A percentile compares a stretch with the other conserved stretches of the same genome.
Conservation (phyloP, 768 basidiomycete species). For the Pisolithus tinctorius region DNA sequence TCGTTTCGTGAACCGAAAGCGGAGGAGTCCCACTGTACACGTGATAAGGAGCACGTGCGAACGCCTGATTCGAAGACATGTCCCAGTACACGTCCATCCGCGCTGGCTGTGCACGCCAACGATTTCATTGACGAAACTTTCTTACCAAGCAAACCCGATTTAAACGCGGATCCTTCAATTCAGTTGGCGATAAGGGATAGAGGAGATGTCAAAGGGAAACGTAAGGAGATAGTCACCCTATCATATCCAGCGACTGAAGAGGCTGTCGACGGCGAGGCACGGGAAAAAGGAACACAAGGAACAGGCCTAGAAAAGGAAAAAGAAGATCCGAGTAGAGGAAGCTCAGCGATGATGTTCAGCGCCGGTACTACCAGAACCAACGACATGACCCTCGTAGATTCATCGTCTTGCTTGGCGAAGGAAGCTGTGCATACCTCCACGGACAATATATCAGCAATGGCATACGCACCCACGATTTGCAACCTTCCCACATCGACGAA, state of each 20-base stretch:
- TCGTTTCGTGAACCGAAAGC: no score
- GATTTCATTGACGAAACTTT: not conserved
- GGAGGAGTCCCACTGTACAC: no score
- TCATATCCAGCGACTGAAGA: not conserved
- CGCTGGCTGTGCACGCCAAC: not conserved
- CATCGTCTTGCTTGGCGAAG: not conserved
- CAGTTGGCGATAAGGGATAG: not conserved
- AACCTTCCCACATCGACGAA: no score
- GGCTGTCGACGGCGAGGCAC: not conserved
- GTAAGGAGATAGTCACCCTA: not conserved
- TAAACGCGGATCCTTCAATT: not conserved
- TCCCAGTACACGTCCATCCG: not conserved
- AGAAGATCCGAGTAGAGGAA: not conserved
- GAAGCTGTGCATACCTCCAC: not conserved
- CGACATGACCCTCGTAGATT: not conserved
- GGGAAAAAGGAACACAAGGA: not conserved
- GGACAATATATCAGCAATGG: no score
- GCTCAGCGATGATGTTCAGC: not conserved
- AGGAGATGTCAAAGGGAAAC: slow-evolving; percentile 8
- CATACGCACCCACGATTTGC: no score
- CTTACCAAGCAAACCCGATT: not conserved
- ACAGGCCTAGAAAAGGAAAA: not conserved
- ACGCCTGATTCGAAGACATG: not conserved
- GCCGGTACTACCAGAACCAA: not conserved
- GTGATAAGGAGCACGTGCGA: no score